Evolutionary conservation across 139 green algal genomes (phyloP), one percentile per base, ranked within the genome.

Genomic region (Chlamydomonas asymmetrica): DNA sequence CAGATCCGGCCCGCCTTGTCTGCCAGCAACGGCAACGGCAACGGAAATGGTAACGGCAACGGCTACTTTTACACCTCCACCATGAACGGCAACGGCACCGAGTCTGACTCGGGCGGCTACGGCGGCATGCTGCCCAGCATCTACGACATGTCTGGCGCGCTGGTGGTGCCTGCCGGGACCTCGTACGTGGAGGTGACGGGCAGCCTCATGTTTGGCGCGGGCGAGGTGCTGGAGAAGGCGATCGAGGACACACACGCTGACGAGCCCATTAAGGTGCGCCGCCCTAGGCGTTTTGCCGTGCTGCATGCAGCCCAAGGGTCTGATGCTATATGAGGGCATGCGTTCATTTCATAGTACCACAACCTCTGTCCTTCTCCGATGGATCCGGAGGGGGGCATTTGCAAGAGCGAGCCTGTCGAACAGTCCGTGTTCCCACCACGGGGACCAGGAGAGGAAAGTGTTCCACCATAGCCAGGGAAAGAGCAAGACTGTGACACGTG

Each of bases 161-260:
- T 40, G 4, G 71, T 77, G 4, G 71, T 77, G 40, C 71, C 71
- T 4, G 25, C 41, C 32, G 59, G 45, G 13, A 54, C 49, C 10
- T 32, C 62, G 20, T 77, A 77, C 43, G 59, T 77, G 18, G 71
- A 77, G 71, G 75, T 81, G 45, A 81, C 75, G 0, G 75, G 75
- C 75, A 75, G 65, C 41, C 75, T 81, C 45, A 59, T 81, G 75
- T 81, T 81, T 71, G 75, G 75, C 1, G 75, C 66, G 31, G 75
- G 66, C 16, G 59, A 76, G 54, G 27, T 74, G 66, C 59, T 81
- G 66, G 75, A 81, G 66, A 22, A n/a, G 9, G 32, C 59, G 9
- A n/a, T 65, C 18, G 59, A 43, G 59, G 40, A 20, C 57, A 43
- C 69, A 9, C 41, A 50, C 27, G 25, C 59, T 8, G 38, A 57